Base-by-base conservation (phyloP, 2,329 filamentous ascomycete genomes). In the Parastagonospora avenae region DNA sequence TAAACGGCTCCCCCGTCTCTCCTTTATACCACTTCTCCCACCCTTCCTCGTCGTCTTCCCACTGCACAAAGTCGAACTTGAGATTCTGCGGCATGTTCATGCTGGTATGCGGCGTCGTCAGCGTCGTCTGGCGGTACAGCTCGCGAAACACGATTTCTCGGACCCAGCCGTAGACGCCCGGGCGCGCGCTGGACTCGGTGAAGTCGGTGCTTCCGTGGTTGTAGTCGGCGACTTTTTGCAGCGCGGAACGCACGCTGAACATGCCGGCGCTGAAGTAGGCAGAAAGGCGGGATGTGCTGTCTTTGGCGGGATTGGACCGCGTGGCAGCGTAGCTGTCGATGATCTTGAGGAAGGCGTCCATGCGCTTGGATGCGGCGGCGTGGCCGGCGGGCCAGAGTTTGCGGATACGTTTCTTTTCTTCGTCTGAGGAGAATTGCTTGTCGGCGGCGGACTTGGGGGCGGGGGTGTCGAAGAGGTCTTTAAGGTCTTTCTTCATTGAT, bases 81-180 rank as follows among this genome's bases (percentile, higher is more conserved):
- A 81, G 68, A 46, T 81, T 81, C 43, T 80, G 77, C 0, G 79
- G 79, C 1, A 80, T 58, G 32, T 80, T 80, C 77, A 82, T 80
- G 12, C 69, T 68, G 4, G 74, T 79, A 48, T 82, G 79, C 0
- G 79, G 79, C 0, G 75, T 78, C 9, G 67, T 70, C 46, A 80
- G 62, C 5, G 74, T 77, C 3, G 77, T 77, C 46, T 81, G 79
- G 10, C 79, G 70, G 60, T 81, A 81, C 19, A 80, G 72, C 53
- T 82, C 79, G 1, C 79, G 74, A 58, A 81, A 81, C 2, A 79
- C 77, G 43, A 82, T 72, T 59, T 82, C 79, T 8, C 79, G 78
- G 1, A 82, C 78, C 79, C 79, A 81, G 8, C 72, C 61, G 31
- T 73, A 68, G 9, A 76, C 68, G 3, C 75, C 77, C 0, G 72